Percentiles rank a stretch among this genome's conserved stretches.
phyloP scores from a whole-genome alignment of 495 filamentous ascomycete species.

The Xylaria acuta region DNA sequence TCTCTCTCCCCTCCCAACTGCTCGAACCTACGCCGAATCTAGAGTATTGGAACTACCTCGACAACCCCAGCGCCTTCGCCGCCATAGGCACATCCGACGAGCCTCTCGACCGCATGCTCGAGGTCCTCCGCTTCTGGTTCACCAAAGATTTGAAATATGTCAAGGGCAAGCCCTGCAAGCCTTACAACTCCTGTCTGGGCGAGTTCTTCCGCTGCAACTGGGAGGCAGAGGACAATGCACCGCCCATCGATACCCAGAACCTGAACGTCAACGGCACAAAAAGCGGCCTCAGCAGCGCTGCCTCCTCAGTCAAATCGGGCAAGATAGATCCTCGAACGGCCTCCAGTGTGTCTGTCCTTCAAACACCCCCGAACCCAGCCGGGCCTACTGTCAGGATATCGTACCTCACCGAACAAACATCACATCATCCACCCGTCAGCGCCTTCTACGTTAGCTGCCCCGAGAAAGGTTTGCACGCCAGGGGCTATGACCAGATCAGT shows the following conservation, averaged over 20 bases:
- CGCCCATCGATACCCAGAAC: slow-evolving; percentile 52
- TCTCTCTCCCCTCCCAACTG: slow-evolving; percentile 93
- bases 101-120: slow-evolving; percentile 88
- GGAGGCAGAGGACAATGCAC: slow-evolving; percentile 78
- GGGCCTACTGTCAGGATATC: slow-evolving; percentile 75
- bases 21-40: slow-evolving; percentile 95
- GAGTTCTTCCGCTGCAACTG: slow-evolving; percentile 98
- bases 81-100: slow-evolving; percentile 96
- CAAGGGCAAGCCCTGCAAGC: slow-evolving; percentile 97
- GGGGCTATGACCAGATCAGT: slow-evolving; percentile 93
- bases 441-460: slow-evolving; percentile 95
- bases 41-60: slow-evolving; percentile 99
- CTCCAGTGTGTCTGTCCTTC: slow-evolving; percentile 53
- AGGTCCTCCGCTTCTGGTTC: slow-evolving; percentile 95
- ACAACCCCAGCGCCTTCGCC: slow-evolving; percentile 92
- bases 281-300: slow-evolving; percentile 48
- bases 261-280: slow-evolving; percentile 34
- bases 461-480: slow-evolving; percentile 84
- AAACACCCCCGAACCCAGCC: slow-evolving; percentile 47
- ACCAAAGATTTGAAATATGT: slow-evolving; percentile 99
- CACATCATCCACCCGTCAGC: slow-evolving; percentile 96
- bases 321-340: slow-evolving; percentile 46
- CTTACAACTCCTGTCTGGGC: slow-evolving; percentile 96
- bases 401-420: slow-evolving; percentile 97
- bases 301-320: slow-evolving; percentile 57